Base-by-base conservation (phyloP, 1,284 basidiomycete species). In the Papiliotrema laurentii region DNA sequence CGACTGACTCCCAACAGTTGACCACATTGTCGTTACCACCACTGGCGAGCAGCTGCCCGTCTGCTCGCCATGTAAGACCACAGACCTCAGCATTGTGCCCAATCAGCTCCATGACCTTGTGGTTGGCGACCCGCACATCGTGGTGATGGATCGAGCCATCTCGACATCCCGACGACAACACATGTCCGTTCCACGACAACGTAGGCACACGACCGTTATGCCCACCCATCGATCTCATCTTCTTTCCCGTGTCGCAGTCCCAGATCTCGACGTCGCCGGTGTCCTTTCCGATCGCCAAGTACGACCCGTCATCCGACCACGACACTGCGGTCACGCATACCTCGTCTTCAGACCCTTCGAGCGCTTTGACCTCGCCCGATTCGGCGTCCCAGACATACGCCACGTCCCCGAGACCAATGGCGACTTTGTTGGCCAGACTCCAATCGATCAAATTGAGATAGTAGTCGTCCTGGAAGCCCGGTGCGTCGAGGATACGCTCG, bases 1-100 rank as follows among this genome's bases (percentile, higher is more conserved):
- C 16, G 18, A 71, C 72, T 65, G 59, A 73, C 71, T 97, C 93
- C 93, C 92, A 97, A 47, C 94, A 86, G 68, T 96, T 94, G 49
- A 97, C 90, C 16, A 94, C 88, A 59, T 97, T 96, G 72, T 97
- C 93, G 69, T 97, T 96, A 0, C 90, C 91, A 5, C 93, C 92
- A 59, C 86, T 89, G 0, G 92, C 93, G 26, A 97, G 79, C n/a
- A 93, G 77, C 68, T 91, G 85, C 0, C 88, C 89, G 56, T 90
- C 89, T 2, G 77, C 66, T 36, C 90, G 78, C 90, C 90, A 93
- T 25, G 64, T 67, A 10, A 75, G 60, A 33, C 74, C 73, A 47
- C 71, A 73, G 16, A 71, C 62, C 69, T 96, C 93, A 0, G 89
- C 89, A 0, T 82, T 83, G 65, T 97, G 93, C 0, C 91, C 92